Evolutionary conservation across 2,329 filamentous ascomycete species (phyloP).

Genomic region (Microdochium nivale): DNA sequence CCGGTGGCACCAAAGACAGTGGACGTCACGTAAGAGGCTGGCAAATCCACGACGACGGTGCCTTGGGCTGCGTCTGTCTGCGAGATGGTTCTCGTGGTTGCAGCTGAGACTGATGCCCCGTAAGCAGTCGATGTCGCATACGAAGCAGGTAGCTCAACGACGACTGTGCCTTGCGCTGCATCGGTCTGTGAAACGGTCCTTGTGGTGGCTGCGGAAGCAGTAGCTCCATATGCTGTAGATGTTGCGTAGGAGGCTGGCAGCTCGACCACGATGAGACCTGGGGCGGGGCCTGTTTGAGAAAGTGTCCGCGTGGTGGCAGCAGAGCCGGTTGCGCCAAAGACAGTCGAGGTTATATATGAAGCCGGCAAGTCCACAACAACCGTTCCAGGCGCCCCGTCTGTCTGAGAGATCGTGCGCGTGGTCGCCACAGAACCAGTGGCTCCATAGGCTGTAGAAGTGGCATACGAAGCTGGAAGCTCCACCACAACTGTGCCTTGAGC

Average conservation of each 20-base stretch:
- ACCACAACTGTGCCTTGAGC: background rate
- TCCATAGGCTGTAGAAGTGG: background rate
- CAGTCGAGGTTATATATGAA: background rate
- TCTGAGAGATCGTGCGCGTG: background rate
- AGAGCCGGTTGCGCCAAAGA: background rate
- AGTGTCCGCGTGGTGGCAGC: background rate
- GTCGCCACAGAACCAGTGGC: background rate
- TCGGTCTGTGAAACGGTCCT: background rate
- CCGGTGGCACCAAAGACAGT: background rate
- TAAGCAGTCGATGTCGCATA: background rate
- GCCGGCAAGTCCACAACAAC: background rate
- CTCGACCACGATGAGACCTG: background rate
- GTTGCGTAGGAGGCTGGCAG: background rate
- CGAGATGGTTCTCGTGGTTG: background rate
- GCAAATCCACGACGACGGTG: background rate
- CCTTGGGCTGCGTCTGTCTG: background rate
- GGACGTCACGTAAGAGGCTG: background rate
- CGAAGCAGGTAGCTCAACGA: background rate
- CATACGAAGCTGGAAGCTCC: background rate
- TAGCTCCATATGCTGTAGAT: background rate
- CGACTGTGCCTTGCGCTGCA: background rate
- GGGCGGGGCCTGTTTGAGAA: background rate
- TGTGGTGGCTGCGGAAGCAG: background rate
- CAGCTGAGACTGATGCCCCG: background rate
- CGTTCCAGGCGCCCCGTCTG: background rate